Conservation (phyloP, 768 basidiomycete species). For the Lenzites betulinus region DNA sequence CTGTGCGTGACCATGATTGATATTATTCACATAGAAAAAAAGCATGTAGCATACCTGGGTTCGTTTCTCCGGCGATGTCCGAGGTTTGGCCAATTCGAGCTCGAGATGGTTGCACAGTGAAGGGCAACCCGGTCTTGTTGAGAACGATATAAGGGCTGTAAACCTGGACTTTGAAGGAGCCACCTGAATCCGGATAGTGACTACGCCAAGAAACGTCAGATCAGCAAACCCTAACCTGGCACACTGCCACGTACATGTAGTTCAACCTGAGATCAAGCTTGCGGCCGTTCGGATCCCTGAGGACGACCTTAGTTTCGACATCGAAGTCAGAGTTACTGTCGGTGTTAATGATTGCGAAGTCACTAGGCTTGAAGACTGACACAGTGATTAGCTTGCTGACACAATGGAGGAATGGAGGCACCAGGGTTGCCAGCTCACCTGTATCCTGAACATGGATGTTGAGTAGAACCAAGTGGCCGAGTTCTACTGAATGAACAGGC, state of each 20-base stretch:
- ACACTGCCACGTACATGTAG: slow-evolving; percentile 70
- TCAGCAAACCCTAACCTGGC: not conserved
- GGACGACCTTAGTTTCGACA: slow-evolving; percentile 66
- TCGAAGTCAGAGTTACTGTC: slow-evolving; percentile 90
- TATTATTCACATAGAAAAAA: not conserved
- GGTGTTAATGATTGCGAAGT: slow-evolving; percentile 96
- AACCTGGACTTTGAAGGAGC: slow-evolving; percentile 94
- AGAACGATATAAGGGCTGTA: slow-evolving; percentile 87
- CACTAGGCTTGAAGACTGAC: slow-evolving; percentile 87
- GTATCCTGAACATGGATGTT: slow-evolving; percentile 93
- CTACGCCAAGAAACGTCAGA: slow-evolving; percentile 35
- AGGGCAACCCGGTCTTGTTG: slow-evolving; percentile 91
- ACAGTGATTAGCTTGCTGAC: not conserved
- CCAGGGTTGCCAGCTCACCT: slow-evolving; percentile 44
- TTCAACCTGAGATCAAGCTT: slow-evolving; percentile 85
- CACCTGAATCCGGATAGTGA: slow-evolving; percentile 86
- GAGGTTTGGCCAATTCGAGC: slow-evolving; percentile 61
- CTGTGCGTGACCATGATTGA: slow-evolving; percentile 32
- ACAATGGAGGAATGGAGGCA: not conserved
- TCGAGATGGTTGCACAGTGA: slow-evolving; percentile 65
- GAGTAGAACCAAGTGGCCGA: slow-evolving; percentile 85
- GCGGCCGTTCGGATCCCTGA: slow-evolving; percentile 73
- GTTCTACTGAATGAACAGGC: slow-evolving; percentile 95
- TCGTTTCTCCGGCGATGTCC: slow-evolving; percentile 84
- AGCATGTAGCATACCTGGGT: slow-evolving; percentile 47